Percentiles rank a stretch among this genome's conserved stretches.
phyloP scores from a whole-genome alignment of 352 stramenopile genomes.

The Globisporangium mamillatum region DNA sequence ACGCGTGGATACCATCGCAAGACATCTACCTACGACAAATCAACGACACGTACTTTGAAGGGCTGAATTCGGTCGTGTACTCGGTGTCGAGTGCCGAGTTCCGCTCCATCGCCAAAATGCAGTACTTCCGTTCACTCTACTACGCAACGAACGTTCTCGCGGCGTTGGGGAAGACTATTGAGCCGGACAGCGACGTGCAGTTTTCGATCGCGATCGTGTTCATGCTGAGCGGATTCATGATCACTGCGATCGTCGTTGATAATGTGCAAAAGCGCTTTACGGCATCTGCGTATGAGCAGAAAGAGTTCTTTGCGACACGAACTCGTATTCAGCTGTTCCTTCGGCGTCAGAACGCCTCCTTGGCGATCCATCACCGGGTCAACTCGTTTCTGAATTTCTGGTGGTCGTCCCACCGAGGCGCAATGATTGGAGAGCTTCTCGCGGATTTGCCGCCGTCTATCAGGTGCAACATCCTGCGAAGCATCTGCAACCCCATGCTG shows the following conservation, averaged over 20 bases:
- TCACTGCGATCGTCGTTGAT: conserved; percentile 41
- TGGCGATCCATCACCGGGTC: conserved; percentile 36
- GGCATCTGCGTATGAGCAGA: conserved; percentile 39
- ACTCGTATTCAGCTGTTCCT: conserved; percentile 41
- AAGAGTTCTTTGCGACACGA: conserved; percentile 38
- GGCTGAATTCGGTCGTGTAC: conserved; percentile 13
- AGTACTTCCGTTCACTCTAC: conserved; percentile 33
- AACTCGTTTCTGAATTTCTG: conserved; percentile 47
- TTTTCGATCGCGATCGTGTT: conserved; percentile 31
- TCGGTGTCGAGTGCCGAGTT: conserved; percentile 11
- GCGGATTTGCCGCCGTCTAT: conserved; percentile 27
- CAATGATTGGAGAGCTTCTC: conserved; percentile 36
- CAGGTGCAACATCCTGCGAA: conserved; percentile 30
- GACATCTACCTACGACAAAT: conserved; percentile 26
- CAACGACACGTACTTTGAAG: conserved; percentile 8
- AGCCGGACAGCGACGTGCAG: conserved; percentile 33
- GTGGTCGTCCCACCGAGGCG: conserved; percentile 43
- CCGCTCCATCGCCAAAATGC: conserved; percentile 13
- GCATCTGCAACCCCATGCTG: conserved; percentile 30
- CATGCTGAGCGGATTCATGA: conserved; percentile 44
- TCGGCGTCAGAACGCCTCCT: conserved; percentile 33
- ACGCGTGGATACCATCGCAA: conserved; percentile 27
- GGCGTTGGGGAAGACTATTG: conserved; percentile 25
- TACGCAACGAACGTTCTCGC: conserved; percentile 29
- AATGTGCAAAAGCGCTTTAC: conserved; percentile 49